Evolutionary conservation across 1,284 basidiomycete genomes (phyloP), one percentile per base, ranked within the genome.

Genomic region (Hemileia vastatrix): DNA sequence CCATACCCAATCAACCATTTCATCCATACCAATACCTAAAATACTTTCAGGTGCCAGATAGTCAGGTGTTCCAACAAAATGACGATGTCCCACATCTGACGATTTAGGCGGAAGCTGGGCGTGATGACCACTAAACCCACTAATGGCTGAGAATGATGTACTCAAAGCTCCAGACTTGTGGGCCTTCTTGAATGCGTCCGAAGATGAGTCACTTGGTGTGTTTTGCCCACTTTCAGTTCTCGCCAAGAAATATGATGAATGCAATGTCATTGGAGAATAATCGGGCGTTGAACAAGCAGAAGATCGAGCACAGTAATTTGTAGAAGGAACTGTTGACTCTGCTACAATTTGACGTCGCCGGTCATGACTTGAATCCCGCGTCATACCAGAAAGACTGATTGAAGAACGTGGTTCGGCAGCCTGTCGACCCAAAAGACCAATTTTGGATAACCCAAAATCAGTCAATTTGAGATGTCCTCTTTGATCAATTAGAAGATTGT

Each of bases 21-120:
- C 93, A 74, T 98, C 94, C 57, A 90, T 90, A 54, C 92, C 88
- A 67, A 97, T 83, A 65, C 95, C 95, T 59, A 97, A 83, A 66
- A 98, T 96, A 51, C 89, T 94, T 77, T 97, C 93, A 0, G 93
- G 93, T 2, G 93, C 90, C 45, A 97, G 82, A 76, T 97, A 97
- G 77, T 97, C 93, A 2, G 94, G 94, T 1, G 93, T 97, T 13
- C 93, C 93, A 6, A 95, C 93, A 70, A 97, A 91, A 51, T 67
- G 59, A 50, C 55, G 54, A 21, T 62, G 52, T 15, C 65, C 65
- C 33, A 68, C 66, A 23, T 63, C 40, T 13, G 52, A 55, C 11
- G 27, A 27, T 52, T 59, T 59, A 18, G n/a, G n/a, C n/a, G n/a
- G n/a, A n/a, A n/a, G n/a, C n/a, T 24, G 33, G 8, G 31, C 21